phyloP scores from a whole-genome alignment of 192 early-diverging fungal species.

The Coemansia sp. region DNA sequence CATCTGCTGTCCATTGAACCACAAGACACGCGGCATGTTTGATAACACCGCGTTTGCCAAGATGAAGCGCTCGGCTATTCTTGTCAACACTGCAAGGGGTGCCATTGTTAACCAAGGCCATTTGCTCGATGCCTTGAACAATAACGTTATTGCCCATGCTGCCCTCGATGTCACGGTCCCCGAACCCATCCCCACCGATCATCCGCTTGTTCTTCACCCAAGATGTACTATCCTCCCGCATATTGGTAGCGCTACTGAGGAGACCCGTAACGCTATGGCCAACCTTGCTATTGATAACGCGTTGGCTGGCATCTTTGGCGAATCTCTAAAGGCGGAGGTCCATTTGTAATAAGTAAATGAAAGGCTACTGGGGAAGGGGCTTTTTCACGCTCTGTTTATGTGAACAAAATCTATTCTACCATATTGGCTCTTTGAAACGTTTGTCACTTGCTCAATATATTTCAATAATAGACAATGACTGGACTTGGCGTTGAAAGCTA shows the following conservation, averaged over 20 bases:
- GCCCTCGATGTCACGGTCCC: slow-evolving; percentile 89
- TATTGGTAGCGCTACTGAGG: slow-evolving; percentile 78
- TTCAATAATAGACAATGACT: too few relatives aligned
- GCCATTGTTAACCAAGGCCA: slow-evolving; percentile 76
- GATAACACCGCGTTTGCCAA: slow-evolving; percentile 60
- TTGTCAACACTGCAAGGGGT: slow-evolving; percentile 84
- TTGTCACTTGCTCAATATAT: too few relatives aligned
- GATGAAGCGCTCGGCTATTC: slow-evolving; percentile 69
- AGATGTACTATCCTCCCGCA: slow-evolving; percentile 82
- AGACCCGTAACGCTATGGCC: slow-evolving; percentile 81
- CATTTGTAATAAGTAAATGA: background rate
- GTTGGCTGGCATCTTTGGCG: slow-evolving; percentile 59
- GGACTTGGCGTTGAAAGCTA: too few relatives aligned
- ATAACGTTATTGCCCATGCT: slow-evolving; percentile 60
- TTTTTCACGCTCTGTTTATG: background rate
- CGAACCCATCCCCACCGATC: slow-evolving; percentile 70
- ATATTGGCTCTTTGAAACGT: too few relatives aligned
- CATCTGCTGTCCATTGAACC: slow-evolving; percentile 72
- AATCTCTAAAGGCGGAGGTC: slow-evolving; percentile 44
- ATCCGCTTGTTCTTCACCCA: slow-evolving; percentile 60
- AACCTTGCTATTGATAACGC: slow-evolving; percentile 74
- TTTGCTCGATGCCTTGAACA: slow-evolving; percentile 64
- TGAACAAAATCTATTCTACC: too few relatives aligned
- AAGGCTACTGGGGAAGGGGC: background rate
- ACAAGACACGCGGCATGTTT: slow-evolving; percentile 72